Base-by-base conservation (phyloP, 2,329 filamentous ascomycete genomes). In the Ascosphaera pollenicola region DNA sequence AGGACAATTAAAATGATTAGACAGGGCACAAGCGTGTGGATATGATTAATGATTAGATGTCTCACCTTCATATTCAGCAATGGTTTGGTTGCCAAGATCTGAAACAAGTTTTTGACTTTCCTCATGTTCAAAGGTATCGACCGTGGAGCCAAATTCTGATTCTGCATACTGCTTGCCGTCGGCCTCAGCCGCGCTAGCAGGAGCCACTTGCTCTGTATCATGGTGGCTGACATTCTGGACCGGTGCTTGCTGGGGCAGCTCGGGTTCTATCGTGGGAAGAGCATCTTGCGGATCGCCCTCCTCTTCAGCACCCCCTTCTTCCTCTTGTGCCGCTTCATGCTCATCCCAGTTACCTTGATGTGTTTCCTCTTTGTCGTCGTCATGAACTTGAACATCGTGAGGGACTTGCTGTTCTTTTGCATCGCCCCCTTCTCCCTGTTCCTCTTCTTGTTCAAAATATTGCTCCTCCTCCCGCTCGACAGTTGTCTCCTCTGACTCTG, bases 401-500 rank as follows among this genome's bases (percentile, higher is more conserved):
- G 21, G 10, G 4, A 5, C 32, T 13, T 35, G 5, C 5, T 16
- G 32, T 8, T 35, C 32, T 8, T 18, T 13, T 35, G n/a, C 32
- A 5, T 18, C 17, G 13, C 13, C 4, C 5, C 4, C 13, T 18
- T 35, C 32, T 15, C 5, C 32, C 4, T 5, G 13, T 15, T 15
- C 17, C 8, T 35, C 32, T 18, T 13, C 32, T 8, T 35, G n/a
- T 18, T 35, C 32, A 35, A 24, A 5, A 24, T 24, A 24, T 5
- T 4, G 10, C 21, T 35, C 32, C 32, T 18, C 32, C 8, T 16
- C 32, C n/a, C 13, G n/a, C n/a, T 35, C 32, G n/a, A 16, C n/a
- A 35, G 32, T 13, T 18, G 32, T 13, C 13, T 40, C 40, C 18
- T 42, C 36, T 21, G 37, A 35, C 40, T 44, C 46, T 26, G 42